Evolutionary conservation across 495 filamentous ascomycete species (phyloP).

Genomic region (Hyaloscypha bicolor): DNA sequence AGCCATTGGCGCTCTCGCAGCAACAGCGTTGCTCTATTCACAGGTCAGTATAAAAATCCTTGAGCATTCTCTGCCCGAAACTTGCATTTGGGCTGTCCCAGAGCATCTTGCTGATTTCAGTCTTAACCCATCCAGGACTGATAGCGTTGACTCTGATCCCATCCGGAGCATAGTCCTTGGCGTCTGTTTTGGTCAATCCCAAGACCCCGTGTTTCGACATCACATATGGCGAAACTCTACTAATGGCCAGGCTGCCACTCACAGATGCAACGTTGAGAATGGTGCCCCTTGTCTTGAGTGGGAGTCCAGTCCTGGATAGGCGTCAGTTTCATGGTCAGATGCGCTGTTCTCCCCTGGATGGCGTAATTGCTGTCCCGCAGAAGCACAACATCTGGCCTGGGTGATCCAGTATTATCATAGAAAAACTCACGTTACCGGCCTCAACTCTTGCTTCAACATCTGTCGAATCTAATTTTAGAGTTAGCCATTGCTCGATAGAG

Average conservation of each 20-base stretch:
- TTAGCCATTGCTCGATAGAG: not conserved
- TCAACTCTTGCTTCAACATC: slow-evolving; percentile 44
- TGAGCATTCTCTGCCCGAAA: not conserved
- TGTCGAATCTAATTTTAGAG: slow-evolving; percentile 42
- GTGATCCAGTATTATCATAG: not conserved
- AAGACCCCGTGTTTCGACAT: slow-evolving; percentile 44
- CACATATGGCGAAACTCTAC: slow-evolving; percentile 11
- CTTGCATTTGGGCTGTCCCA: not conserved
- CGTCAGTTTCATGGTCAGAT: not conserved
- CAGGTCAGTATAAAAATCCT: slow-evolving; percentile 1
- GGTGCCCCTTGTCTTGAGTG: slow-evolving; percentile 50
- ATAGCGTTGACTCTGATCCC: slow-evolving; percentile 70
- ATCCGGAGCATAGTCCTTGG: slow-evolving; percentile 60
- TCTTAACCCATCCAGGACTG: slow-evolving; percentile 10
- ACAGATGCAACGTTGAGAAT: slow-evolving; percentile 56
- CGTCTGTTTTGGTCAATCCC: slow-evolving; percentile 59
- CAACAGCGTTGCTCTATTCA: not conserved
- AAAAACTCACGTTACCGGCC: slow-evolving; percentile 17
- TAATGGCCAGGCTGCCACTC: slow-evolving; percentile 6
- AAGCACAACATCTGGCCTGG: not conserved
- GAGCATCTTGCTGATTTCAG: not conserved
- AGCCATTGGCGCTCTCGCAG: slow-evolving; percentile 22
- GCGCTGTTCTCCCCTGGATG: not conserved
- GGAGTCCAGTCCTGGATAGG: slow-evolving; percentile 23
- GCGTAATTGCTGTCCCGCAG: not conserved